Base-by-base conservation (phyloP, 2,329 filamentous ascomycete species). In the Beauveria sp. region DNA sequence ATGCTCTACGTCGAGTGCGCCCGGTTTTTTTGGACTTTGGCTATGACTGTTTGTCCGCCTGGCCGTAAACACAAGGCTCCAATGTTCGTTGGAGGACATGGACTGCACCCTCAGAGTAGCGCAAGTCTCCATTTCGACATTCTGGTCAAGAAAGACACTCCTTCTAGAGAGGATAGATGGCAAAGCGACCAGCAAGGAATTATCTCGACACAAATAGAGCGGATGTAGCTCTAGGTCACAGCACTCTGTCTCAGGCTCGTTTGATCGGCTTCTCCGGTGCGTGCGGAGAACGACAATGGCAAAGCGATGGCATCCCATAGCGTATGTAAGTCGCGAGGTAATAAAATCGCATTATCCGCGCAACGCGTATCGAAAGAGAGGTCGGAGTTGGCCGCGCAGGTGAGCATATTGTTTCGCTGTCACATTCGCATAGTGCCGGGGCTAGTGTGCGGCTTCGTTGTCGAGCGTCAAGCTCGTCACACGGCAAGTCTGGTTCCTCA, bases 381-480 rank as follows among this genome's bases (percentile, higher is more conserved):
- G 53, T 61, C 58, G n/a, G 62, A 45, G 31, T 63, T 63, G 18
- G 52, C 26, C 6, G 53, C 58, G 28, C 54, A 58, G 12, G 52
- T 51, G 42, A 61, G 61, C 58, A 63, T 63, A 42, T 34, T 57
- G 52, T 61, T 63, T 26, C 57, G 51, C 52, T 63, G 57, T 57
- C 57, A 63, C 31, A 12, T 48, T 54, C 62, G 53, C 62, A 61
- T n/a, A 56, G 52, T 24, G 57, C 51, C 40, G 57, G 51, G 16
- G 62, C 57, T n/a, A 63, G 46, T 61, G 57, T 24, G 57, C 57
- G 42, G 34, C 43, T 38, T 58, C 62, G 26, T 61, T 63, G 40
- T 50, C 40, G 51, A 24, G 22, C 22, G 22, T 24, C 22, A 24
- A 63, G 22, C 31, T 52, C 18, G 62, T 63, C 50, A 58, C 31